Evolutionary conservation across 2,329 filamentous ascomycete species (phyloP).

Genomic region (Sporothrix protearum): DNA sequence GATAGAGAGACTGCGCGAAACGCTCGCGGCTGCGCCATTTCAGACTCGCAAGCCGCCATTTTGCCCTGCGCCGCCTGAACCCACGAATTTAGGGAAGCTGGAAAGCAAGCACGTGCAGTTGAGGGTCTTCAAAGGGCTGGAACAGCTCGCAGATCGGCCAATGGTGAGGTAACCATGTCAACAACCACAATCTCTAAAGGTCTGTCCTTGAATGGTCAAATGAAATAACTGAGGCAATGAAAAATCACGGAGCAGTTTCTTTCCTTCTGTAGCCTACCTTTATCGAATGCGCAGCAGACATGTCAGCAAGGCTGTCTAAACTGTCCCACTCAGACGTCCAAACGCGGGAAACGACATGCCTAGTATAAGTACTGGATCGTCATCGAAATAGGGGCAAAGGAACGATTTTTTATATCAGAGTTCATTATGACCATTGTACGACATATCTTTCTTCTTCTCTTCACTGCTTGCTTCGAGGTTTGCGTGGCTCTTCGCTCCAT

Average conservation of each 20-base stretch:
- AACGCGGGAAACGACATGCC: background rate
- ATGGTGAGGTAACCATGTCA: background rate
- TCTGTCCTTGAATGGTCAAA: background rate
- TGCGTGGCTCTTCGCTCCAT: no score
- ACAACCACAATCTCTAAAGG: background rate
- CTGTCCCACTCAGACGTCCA: background rate
- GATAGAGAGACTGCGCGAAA: background rate
- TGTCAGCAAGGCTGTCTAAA: background rate
- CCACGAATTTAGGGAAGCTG: background rate
- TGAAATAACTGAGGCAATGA: background rate
- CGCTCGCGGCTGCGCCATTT: background rate
- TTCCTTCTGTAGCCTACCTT: background rate
- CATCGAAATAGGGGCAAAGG: background rate
- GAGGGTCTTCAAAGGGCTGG: background rate
- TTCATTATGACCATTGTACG: no score
- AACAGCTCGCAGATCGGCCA: background rate
- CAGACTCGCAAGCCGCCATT: background rate
- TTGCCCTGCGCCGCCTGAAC: conserved; percentile 6
- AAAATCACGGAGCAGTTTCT: background rate
- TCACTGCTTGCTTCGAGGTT: no score
- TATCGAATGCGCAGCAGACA: background rate
- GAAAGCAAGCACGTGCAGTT: background rate
- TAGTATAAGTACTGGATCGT: background rate
- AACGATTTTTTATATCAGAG: no score
- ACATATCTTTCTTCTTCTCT: no score